Evolutionary conservation across 306 rosid species (phyloP).

Genomic region (Rosa multiflora): DNA sequence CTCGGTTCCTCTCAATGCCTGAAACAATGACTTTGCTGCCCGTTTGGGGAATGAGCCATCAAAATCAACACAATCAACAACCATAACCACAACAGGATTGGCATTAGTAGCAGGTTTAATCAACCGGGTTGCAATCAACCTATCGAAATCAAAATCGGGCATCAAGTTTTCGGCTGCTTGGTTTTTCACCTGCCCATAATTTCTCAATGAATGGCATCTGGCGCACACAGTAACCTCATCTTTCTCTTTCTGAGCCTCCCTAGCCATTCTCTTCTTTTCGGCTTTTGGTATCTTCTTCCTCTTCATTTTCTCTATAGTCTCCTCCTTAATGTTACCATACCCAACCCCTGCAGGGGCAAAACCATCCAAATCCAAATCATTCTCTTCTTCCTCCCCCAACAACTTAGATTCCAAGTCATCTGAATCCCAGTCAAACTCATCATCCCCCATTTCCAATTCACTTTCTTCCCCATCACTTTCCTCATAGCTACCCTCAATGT

Average conservation of each 20-base stretch:
- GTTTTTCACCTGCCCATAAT: conserved; percentile 87
- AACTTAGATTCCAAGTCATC: conserved; percentile 74
- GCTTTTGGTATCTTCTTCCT: conserved; percentile 74
- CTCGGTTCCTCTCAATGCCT: conserved; percentile 51
- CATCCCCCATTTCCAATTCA: conserved; percentile 33
- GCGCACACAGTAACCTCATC: conserved; percentile 96
- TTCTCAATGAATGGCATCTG: conserved; percentile 87
- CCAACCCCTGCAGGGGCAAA: conserved; percentile 79
- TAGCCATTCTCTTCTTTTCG: conserved; percentile 67
- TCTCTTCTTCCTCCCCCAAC: conserved; percentile 47
- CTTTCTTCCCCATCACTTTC: conserved; percentile 34
- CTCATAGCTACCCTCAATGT: conserved; percentile 29
- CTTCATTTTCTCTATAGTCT: conserved; percentile 53
- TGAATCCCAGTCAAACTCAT: conserved; percentile 68
- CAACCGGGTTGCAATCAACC: conserved; percentile 68
- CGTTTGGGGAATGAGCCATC: conserved; percentile 86
- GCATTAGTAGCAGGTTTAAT: conserved; percentile 69
- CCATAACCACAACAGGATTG: conserved; percentile 76
- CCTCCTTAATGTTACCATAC: conserved; percentile 75
- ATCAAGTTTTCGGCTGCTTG: conserved; percentile 78
- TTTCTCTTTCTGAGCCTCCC: conserved; percentile 69
- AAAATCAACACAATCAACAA: conserved; percentile 93
- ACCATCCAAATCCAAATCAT: conserved; percentile 54
- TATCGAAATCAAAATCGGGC: conserved; percentile 92
- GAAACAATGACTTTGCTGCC: conserved; percentile 74